Evolutionary conservation across 768 basidiomycete genomes (phyloP).

Genomic region (Tulasnella sp.): DNA sequence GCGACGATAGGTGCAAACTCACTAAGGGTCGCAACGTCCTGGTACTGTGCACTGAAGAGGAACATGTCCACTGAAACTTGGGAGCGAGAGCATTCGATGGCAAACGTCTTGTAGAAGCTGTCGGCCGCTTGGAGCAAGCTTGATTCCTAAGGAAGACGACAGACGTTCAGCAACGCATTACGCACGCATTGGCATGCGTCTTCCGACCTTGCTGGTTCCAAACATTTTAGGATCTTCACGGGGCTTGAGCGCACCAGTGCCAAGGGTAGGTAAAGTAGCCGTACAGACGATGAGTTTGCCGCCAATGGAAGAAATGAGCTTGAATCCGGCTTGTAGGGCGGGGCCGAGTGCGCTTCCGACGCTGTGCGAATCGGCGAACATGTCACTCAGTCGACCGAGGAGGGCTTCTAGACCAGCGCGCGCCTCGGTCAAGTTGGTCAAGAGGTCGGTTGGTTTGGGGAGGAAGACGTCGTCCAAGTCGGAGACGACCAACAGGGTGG

Average conservation of each 20-base stretch:
- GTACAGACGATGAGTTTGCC: constrained; percentile 89
- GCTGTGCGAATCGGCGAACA: constrained; percentile 95
- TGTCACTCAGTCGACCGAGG: constrained; percentile 77
- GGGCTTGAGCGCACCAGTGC: constrained; percentile 88
- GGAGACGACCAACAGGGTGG: constrained; percentile 93
- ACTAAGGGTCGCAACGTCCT: constrained; percentile 93
- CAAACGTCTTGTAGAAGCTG: constrained; percentile 96
- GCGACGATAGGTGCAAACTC: too few species aligned
- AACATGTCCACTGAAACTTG: constrained; percentile 99
- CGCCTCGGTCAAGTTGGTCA: constrained; percentile 86
- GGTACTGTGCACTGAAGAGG: constrained; percentile 87
- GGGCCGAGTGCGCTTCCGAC: constrained; percentile 93
- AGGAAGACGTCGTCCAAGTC: constrained; percentile 97
- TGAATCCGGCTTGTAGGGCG: constrained; percentile 91
- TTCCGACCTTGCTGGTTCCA: constrained; percentile 77
- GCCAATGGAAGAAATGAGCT: constrained; percentile 90
- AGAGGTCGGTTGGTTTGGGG: constrained; percentile 91
- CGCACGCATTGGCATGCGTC: neutral
- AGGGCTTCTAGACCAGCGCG: constrained; percentile 72
- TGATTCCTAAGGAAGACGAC: constrained; percentile 55
- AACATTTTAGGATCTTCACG: constrained; percentile 94
- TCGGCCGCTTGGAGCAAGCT: constrained; percentile 86
- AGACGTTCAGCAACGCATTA: constrained; percentile 1
- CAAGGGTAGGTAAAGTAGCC: constrained; percentile 76
- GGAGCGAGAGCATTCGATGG: constrained; percentile 94